Conservation (phyloP, 768 basidiomycete genomes). For the Auricularia sp. region DNA sequence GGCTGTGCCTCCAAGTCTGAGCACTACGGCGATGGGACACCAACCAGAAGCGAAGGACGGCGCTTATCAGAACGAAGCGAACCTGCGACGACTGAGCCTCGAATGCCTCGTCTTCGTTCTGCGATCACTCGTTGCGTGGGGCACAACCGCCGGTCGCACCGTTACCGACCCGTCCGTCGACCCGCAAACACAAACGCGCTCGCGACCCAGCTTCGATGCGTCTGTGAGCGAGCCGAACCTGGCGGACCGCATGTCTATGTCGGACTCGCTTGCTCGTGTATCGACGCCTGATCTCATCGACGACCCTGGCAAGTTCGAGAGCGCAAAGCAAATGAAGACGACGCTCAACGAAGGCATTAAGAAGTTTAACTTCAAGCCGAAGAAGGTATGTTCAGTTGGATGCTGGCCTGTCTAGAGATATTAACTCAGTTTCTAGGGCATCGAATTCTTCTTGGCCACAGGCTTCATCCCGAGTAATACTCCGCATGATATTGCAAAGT, state of each 20-base stretch:
- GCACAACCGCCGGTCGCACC: constrained; percentile 38
- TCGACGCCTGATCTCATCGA: constrained; percentile 75
- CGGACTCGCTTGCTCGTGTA: constrained; percentile 30
- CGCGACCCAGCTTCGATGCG: constrained; percentile 38
- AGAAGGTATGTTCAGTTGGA: constrained; percentile 47
- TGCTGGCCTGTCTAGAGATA: not conserved
- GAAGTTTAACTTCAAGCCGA: constrained; percentile 98
- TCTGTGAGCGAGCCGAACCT: constrained; percentile 41
- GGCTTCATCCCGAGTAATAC: constrained; percentile 71
- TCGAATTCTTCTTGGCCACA: constrained; percentile 77
- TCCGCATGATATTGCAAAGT: constrained; percentile 72
- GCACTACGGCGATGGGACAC: constrained; percentile 46
- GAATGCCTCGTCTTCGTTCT: constrained; percentile 86
- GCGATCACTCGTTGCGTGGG: constrained; percentile 87
- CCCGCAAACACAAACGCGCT: constrained; percentile 27
- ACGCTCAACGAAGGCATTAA: constrained; percentile 90
- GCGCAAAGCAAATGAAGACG: constrained; percentile 92
- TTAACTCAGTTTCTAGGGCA: constrained; percentile 42
- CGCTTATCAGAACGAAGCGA: constrained; percentile 68
- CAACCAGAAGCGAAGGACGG: constrained; percentile 42
- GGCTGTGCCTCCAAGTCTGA: constrained; percentile 51
- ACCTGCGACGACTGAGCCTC: constrained; percentile 83
- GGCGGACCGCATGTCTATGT: constrained; percentile 27
- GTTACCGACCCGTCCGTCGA: constrained; percentile 39
- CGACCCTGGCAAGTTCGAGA: constrained; percentile 88